Conservation (phyloP, 148 eudicot species). For the Gaultheria prostrata region DNA sequence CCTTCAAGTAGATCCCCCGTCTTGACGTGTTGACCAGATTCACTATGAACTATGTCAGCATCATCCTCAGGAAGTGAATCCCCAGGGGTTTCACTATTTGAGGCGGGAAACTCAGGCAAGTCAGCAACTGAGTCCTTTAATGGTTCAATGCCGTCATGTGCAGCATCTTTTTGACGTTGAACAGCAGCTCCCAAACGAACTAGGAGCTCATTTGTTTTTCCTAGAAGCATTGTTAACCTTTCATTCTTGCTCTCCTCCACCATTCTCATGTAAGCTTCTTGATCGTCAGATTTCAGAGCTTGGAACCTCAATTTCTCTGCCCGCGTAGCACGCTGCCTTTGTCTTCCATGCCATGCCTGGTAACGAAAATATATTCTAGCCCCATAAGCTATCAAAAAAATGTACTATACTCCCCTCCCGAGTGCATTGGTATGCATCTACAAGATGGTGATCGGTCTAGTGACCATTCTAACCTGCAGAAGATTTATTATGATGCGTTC, state of each 20-base stretch:
- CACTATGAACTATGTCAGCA: conserved; percentile 47
- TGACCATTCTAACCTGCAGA: too few species aligned
- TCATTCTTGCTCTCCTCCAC: conserved; percentile 80
- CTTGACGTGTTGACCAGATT: conserved; percentile 40
- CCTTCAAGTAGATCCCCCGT: conserved; percentile 85
- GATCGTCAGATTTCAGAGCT: conserved; percentile 81
- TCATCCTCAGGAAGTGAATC: conserved; percentile 55
- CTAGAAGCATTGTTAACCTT: conserved; percentile 94
- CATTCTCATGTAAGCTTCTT: conserved; percentile 95
- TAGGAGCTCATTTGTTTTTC: conserved; percentile 93
- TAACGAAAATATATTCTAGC: too few species aligned
- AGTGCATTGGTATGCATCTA: background rate
- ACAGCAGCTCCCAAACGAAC: conserved; percentile 97
- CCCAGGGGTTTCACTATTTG: conserved; percentile 46
- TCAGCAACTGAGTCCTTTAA: conserved; percentile 41
- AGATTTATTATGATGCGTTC: too few species aligned
- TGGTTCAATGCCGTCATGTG: conserved; percentile 73
- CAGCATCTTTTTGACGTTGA: conserved; percentile 96
- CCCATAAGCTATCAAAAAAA: background rate
- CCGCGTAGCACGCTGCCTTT: conserved; percentile 88
- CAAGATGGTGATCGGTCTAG: too few species aligned
- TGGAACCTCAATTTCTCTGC: conserved; percentile 87
- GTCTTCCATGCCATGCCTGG: conserved; percentile 98
- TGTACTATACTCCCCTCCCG: too few species aligned
- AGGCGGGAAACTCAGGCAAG: conserved; percentile 35